phyloP scores from a whole-genome alignment of 2,329 filamentous ascomycete genomes.

The Aspergillus terreus region DNA sequence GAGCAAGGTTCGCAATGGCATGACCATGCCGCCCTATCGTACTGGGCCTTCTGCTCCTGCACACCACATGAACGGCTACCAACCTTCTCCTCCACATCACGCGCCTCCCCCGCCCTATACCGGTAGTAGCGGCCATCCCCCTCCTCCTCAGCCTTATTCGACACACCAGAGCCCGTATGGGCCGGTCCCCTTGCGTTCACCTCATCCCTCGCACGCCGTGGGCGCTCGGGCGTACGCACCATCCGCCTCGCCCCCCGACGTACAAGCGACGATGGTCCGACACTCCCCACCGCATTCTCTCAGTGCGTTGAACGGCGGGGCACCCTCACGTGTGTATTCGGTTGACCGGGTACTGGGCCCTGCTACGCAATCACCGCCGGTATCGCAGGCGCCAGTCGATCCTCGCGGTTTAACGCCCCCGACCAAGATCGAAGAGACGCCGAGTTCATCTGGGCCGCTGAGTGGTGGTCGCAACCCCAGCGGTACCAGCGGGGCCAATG shows the following conservation, averaged over 20 bases:
- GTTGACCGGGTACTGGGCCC: slow-evolving; percentile 34
- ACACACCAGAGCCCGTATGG: slow-evolving; percentile 38
- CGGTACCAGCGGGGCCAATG: slow-evolving; percentile 24
- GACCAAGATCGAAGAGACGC: slow-evolving; percentile 27
- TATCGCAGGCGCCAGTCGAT: slow-evolving; percentile 32
- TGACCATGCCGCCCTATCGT: slow-evolving; percentile 28
- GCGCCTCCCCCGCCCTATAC: slow-evolving; percentile 29
- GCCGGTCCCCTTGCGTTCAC: slow-evolving; percentile 31
- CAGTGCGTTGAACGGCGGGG: slow-evolving; percentile 33
- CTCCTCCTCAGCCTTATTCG: slow-evolving; percentile 32
- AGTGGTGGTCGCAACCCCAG: slow-evolving; percentile 25
- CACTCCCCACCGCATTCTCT: slow-evolving; percentile 36
- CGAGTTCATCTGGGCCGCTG: slow-evolving; percentile 19
- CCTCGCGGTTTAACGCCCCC: slow-evolving; percentile 32
- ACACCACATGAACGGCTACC: slow-evolving; percentile 51
- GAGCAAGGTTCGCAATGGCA: slow-evolving; percentile 30
- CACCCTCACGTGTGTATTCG: slow-evolving; percentile 35
- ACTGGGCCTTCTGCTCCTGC: slow-evolving; percentile 42
- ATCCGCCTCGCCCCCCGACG: slow-evolving; percentile 35
- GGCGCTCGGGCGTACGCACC: slow-evolving; percentile 32
- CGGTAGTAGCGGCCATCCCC: slow-evolving; percentile 29
- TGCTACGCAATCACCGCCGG: slow-evolving; percentile 33
- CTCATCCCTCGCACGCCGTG: slow-evolving; percentile 30
- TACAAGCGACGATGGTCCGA: slow-evolving; percentile 34
- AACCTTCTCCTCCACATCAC: slow-evolving; percentile 27